These are phyloP conservation scores for Lepiota subincarnata DNA, from an alignment of 768 basidiomycete genomes.

Conservation along the genomic window DNA sequence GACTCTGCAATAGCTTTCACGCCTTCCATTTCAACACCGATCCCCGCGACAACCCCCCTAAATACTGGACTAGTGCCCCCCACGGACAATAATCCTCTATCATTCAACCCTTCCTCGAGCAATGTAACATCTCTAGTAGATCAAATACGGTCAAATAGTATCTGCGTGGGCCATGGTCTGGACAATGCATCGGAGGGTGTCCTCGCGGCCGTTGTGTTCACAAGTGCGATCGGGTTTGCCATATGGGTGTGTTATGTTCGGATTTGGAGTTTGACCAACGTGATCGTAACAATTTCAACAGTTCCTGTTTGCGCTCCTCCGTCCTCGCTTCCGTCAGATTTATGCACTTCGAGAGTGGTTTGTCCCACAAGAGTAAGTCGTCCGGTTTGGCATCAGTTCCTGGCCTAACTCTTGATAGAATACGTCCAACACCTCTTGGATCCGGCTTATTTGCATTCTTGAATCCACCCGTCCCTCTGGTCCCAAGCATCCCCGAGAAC, in stretches of 20 bases:
- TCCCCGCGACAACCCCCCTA: slow-evolving; percentile 14
- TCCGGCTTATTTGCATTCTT: slow-evolving; percentile 63
- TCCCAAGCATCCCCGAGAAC: slow-evolving; percentile 55
- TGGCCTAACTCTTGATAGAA: slow-evolving; percentile 29
- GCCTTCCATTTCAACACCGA: slow-evolving; percentile 16
- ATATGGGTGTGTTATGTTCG: slow-evolving; percentile 54
- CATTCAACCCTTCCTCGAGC: slow-evolving; percentile 18
- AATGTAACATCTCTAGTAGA: slow-evolving; percentile 20
- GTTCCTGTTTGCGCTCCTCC: slow-evolving; percentile 63
- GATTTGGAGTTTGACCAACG: not conserved
- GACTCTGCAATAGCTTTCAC: slow-evolving; percentile 27
- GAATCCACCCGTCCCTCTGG: slow-evolving; percentile 62
- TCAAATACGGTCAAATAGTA: slow-evolving; percentile 23
- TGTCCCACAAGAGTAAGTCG: slow-evolving; percentile 58
- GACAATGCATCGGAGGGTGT: slow-evolving; percentile 63
- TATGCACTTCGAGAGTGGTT: slow-evolving; percentile 79
- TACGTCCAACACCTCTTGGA: slow-evolving; percentile 60
- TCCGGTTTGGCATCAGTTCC: not conserved
- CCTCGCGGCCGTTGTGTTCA: slow-evolving; percentile 51
- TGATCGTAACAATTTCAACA: slow-evolving; percentile 24
- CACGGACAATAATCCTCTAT: slow-evolving; percentile 13
- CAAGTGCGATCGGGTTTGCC: slow-evolving; percentile 55
- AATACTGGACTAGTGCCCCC: not conserved
- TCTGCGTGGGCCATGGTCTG: slow-evolving; percentile 63
- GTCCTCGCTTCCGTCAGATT: slow-evolving; percentile 68